Base-by-base conservation (phyloP, 202 grass and related monocot species). In the Musa balbisiana region DNA sequence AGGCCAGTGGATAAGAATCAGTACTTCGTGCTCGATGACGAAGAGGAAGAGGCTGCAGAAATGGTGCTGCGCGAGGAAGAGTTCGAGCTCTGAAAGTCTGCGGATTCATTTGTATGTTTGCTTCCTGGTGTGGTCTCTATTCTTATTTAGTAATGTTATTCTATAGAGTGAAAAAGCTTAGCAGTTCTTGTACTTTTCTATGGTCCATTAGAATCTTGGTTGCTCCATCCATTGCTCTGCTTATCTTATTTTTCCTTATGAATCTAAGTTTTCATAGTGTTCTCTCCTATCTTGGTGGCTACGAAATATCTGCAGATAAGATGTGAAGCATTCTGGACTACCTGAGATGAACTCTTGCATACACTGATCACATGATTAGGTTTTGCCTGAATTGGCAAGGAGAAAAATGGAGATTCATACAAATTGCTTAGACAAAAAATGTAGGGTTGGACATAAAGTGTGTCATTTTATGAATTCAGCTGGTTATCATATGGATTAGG, bases 31-130 rank as follows among this genome's bases (percentile, higher is more conserved):
- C 82, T 97, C 0, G 88, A 97, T 16, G 94, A 97, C 0, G 90
- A 97, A 0, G 90, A 97, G 60, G 93, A 97, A 80, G 94, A 93
- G 85, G 90, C 94, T 62, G 94, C 90, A 27, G 88, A 93, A 67
- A 21, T 91, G 76, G 83, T 74, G 12, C 83, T 93, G 63, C 86
- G 82, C 3, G 92, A 96, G 71, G 90, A 97, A 82, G 94, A 93
- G 67, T 97, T 93, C 66, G 94, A 97, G 82, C 90, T 97, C 26
- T 97, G 89, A 71, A 72, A 27, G 20, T 15, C 0, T 51, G 20
- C 27, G 15, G 59, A 74, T 72, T 60, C 15, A 60, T 6, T 60
- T 14, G n/a, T 60, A 60, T 56, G 54, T 16, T 56, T 56, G 16
- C 54, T 56, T 56, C 56, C 56, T 60, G 56, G 56, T 60, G 16